phyloP scores from a whole-genome alignment of 257 asterid genomes.

The Coffea canephora region DNA sequence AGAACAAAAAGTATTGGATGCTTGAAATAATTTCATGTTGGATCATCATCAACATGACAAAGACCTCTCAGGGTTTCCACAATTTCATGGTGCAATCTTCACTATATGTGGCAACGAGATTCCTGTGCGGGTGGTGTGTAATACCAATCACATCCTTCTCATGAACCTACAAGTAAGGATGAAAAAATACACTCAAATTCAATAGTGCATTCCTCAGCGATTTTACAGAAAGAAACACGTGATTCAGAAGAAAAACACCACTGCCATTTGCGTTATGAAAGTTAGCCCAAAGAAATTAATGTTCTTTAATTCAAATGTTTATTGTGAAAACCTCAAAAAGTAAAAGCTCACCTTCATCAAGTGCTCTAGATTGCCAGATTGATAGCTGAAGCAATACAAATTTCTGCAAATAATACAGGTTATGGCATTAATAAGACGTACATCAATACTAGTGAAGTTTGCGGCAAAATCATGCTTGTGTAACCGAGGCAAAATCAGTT shows the following conservation, averaged over 20 bases:
- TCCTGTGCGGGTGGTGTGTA: conserved; percentile 90
- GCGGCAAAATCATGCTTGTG: neutral
- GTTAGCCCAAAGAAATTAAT: no score
- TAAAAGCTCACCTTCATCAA: conserved; percentile 76
- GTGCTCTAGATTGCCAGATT: conserved; percentile 94
- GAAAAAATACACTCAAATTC: neutral
- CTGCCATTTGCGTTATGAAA: neutral
- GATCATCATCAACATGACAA: neutral
- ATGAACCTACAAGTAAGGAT: conserved; percentile 57
- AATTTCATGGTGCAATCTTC: conserved; percentile 85
- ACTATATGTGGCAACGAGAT: conserved; percentile 79
- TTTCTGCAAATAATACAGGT: conserved; percentile 47
- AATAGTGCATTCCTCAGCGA: neutral
- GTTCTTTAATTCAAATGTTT: neutral
- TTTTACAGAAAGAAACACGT: neutral
- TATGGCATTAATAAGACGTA: neutral
- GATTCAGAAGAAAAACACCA: neutral
- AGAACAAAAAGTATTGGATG: neutral
- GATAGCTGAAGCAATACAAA: conserved; percentile 85
- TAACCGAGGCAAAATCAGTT: neutral
- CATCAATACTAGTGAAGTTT: neutral
- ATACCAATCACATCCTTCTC: conserved; percentile 94
- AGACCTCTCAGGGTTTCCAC: conserved; percentile 68
- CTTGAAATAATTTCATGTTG: neutral
- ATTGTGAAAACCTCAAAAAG: neutral